A percentile compares a stretch with the other conserved stretches of the same genome.
phyloP scores from a whole-genome alignment of 1,139 yeast genomes.

The Yamadazyma conglobata region DNA sequence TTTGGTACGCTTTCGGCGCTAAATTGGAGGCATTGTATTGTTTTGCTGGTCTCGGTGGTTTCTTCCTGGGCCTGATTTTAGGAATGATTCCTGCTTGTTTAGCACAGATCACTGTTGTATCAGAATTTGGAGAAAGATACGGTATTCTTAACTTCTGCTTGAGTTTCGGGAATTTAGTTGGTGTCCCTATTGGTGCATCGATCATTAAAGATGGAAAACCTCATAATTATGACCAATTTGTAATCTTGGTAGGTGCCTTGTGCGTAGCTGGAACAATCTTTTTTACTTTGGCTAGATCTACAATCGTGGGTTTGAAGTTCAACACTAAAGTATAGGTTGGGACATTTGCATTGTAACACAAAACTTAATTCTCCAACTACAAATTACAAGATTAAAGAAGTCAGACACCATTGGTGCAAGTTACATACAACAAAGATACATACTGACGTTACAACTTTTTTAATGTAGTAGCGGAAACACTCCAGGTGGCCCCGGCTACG shows the following conservation, averaged over 20 bases:
- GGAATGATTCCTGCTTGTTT: conserved; percentile 39
- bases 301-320: conserved; percentile 20
- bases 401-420: too few species aligned
- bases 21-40: conserved; percentile 36
- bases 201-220: conserved; percentile 37
- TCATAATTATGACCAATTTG: conserved; percentile 24
- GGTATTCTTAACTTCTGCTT: conserved; percentile 34
- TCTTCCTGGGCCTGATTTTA: conserved; percentile 33
- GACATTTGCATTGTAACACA: too few species aligned
- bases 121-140: conserved; percentile 36
- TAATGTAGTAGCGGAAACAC: too few species aligned
- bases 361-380: too few species aligned
- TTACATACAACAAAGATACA: background rate
- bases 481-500: too few species aligned
- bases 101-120: conserved; percentile 26
- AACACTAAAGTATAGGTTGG: conserved; percentile 19
- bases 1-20: conserved; percentile 59
- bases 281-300: conserved; percentile 20
- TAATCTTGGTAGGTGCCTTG: conserved; percentile 21
- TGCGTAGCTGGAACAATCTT: conserved; percentile 19
- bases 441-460: too few species aligned
- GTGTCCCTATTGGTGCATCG: conserved; percentile 50
- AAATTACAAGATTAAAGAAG: too few species aligned
- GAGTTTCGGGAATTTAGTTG: conserved; percentile 38
- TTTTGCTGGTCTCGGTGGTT: conserved; percentile 52